Evolutionary conservation across 441 rosid genomes (phyloP).

Genomic region (Omphalea diandra): DNA sequence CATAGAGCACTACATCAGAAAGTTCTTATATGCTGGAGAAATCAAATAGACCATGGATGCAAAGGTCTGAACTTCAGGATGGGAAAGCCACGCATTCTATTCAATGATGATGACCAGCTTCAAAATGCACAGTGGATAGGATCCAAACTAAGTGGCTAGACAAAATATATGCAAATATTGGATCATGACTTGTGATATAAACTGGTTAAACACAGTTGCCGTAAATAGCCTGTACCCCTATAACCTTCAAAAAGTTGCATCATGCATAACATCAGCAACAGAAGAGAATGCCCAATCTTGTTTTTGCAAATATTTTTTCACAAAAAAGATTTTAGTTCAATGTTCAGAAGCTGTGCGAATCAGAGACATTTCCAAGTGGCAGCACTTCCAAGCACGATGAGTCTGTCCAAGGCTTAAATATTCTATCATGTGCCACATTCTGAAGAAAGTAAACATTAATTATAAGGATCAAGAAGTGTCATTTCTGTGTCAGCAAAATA

Average conservation of each 20-base stretch:
- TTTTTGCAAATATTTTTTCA: background rate
- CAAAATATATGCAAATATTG: background rate
- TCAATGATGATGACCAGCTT: conserved; percentile 38
- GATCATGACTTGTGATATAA: background rate
- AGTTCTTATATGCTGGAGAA: conserved; percentile 79
- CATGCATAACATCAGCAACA: conserved; percentile 3
- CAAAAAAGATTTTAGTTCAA: background rate
- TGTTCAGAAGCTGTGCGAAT: background rate
- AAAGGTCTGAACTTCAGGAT: conserved; percentile 85
- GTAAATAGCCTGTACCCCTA: background rate
- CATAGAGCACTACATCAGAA: conserved; percentile 87
- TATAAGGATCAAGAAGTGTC: background rate
- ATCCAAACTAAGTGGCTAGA: background rate
- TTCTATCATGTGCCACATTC: conserved; percentile 39
- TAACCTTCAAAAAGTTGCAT: background rate
- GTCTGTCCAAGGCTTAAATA: conserved; percentile 55
- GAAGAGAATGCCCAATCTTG: background rate
- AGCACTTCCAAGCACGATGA: conserved; percentile 28
- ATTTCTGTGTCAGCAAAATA: background rate
- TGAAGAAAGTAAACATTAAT: conserved; percentile 13
- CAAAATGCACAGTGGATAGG: conserved; percentile 35
- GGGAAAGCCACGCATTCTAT: conserved; percentile 77
- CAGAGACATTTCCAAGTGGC: background rate
- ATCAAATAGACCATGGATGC: conserved; percentile 91
- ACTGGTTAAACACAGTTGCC: background rate